phyloP scores from a whole-genome alignment of 768 basidiomycete species.

The Agrocybe pediades region DNA sequence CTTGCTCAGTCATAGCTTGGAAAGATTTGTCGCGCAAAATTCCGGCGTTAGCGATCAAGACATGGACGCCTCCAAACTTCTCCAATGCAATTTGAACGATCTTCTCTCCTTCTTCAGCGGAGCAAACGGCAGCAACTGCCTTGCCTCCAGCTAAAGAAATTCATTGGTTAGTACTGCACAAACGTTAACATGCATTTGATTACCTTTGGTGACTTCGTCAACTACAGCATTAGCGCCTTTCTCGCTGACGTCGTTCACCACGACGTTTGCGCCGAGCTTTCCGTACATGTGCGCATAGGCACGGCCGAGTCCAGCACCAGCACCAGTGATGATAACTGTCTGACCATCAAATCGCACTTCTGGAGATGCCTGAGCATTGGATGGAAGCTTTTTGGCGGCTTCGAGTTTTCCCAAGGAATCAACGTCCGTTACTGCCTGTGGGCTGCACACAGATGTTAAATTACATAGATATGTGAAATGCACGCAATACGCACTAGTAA shows the following conservation, averaged over 20 bases:
- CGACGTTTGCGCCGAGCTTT: constrained; percentile 92
- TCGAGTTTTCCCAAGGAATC: constrained; percentile 64
- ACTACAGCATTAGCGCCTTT: constrained; percentile 84
- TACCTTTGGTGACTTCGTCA: constrained; percentile 82
- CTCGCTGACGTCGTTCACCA: constrained; percentile 92
- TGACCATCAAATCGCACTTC: constrained; percentile 84
- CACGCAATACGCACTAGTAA: constrained; percentile 53
- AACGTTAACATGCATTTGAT: constrained; percentile 14
- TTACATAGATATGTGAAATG: neutral
- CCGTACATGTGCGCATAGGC: constrained; percentile 91
- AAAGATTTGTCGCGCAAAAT: constrained; percentile 94
- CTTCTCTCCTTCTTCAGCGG: constrained; percentile 88
- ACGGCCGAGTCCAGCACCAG: constrained; percentile 92
- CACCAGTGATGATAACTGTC: constrained; percentile 93
- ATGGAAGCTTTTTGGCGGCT: constrained; percentile 57
- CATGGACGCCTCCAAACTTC: constrained; percentile 85
- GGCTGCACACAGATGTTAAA: constrained; percentile 42
- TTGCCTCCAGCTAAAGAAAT: constrained; percentile 75
- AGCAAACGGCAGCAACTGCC: constrained; percentile 79
- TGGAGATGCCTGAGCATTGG: constrained; percentile 70
- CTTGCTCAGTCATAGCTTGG: constrained; percentile 81
- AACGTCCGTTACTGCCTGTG: constrained; percentile 61
- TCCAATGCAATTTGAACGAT: constrained; percentile 88
- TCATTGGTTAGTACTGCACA: neutral
- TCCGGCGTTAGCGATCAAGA: constrained; percentile 92